Evolutionary conservation across 2,329 filamentous ascomycete species (phyloP).

Genomic region (Pseudocercospora crystallina): DNA sequence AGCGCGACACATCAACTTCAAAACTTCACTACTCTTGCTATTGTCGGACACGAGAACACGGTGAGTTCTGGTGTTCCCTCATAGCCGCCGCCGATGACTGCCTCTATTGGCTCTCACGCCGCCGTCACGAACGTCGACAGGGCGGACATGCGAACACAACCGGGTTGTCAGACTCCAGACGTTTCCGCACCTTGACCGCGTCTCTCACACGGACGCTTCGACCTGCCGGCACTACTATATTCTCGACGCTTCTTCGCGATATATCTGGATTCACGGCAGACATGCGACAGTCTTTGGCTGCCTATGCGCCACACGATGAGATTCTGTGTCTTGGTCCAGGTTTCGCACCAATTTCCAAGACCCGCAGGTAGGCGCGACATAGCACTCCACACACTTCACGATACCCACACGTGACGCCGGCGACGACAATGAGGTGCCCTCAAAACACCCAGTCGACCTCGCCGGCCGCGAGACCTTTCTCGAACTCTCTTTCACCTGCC

Average conservation of each 20-base stretch:
- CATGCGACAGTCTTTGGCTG: constrained; percentile 11
- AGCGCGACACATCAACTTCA: background rate
- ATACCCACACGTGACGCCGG: constrained; percentile 6
- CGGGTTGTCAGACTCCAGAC: constrained; percentile 10
- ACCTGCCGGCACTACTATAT: constrained; percentile 18
- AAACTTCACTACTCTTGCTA: constrained; percentile 5
- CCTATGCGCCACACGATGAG: constrained; percentile 16
- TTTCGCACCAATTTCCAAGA: constrained; percentile 18
- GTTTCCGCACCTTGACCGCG: constrained; percentile 15
- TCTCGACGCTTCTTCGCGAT: constrained; percentile 16
- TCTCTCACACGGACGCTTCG: constrained; percentile 23
- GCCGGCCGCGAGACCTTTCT: constrained; percentile 4
- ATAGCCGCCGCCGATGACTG: constrained; percentile 16
- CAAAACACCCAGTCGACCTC: constrained; percentile 1
- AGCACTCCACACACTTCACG: constrained; percentile 8
- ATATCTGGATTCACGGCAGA: constrained; percentile 2
- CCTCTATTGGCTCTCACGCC: constrained; percentile 16
- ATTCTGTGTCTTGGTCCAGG: constrained; percentile 1
- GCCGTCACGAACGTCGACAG: constrained; percentile 1
- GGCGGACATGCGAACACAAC: constrained; percentile 2
- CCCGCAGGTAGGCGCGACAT: constrained; percentile 16
- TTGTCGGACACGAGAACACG: constrained; percentile 19
- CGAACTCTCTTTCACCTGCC: constrained; percentile 11
- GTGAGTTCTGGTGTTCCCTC: constrained; percentile 7
- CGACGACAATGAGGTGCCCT: background rate